A percentile compares a stretch with the other conserved stretches of the same genome.
Conservation (phyloP, 2,329 filamentous ascomycete species). For the Fusarium odoratissimum region DNA sequence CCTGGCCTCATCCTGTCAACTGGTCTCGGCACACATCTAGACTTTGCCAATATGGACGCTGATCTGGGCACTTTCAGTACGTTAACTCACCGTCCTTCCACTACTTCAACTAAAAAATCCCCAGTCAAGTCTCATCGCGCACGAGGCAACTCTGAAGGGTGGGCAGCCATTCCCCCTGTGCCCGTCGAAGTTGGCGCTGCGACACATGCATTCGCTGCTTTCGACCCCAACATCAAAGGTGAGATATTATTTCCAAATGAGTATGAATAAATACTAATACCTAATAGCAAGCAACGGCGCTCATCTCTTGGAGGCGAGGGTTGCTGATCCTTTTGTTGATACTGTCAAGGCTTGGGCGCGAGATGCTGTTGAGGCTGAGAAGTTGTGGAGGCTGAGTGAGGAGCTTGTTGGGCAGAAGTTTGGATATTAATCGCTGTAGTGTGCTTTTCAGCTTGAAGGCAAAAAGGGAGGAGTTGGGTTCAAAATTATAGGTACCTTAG, state of each 20-base stretch:
- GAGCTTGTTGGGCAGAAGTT: constrained; percentile 58
- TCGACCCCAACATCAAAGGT: constrained; percentile 51
- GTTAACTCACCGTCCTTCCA: accelerated
- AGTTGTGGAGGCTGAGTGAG: constrained; percentile 60
- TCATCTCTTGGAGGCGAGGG: constrained; percentile 49
- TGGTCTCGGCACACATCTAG: constrained; percentile 38
- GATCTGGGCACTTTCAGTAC: constrained; percentile 36
- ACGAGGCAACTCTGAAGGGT: constrained; percentile 41
- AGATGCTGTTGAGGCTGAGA: constrained; percentile 53
- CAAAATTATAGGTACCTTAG: background rate
- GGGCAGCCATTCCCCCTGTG: constrained; percentile 34
- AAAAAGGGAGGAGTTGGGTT: background rate
- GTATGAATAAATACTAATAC: background rate
- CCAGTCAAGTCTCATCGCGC: constrained; percentile 35
- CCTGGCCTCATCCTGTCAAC: constrained; percentile 48
- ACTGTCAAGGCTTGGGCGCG: constrained; percentile 48
- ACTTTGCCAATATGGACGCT: constrained; percentile 21
- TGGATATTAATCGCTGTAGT: constrained; percentile 29
- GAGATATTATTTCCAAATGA: background rate
- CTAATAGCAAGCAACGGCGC: constrained; percentile 47
- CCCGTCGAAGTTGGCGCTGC: constrained; percentile 47
- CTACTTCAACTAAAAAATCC: background rate
- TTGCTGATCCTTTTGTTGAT: constrained; percentile 47
- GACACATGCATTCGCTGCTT: constrained; percentile 52
- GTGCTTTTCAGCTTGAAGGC: background rate